Evolutionary conservation across 805 yeast genomes (phyloP).

Genomic region (Maudiozyma saulgeensis): DNA sequence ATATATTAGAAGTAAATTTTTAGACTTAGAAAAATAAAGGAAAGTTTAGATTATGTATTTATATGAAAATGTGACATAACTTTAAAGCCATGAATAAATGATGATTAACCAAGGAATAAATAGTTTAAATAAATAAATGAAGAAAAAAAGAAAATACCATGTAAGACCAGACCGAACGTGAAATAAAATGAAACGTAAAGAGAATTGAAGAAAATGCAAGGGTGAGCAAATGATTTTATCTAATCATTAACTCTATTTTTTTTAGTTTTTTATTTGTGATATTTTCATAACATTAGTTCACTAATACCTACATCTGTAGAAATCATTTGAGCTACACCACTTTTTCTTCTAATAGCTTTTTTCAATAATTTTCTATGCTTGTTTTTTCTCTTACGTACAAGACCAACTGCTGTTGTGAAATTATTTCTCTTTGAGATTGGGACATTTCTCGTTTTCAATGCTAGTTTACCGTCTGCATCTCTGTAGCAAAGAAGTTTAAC

Average conservation of each 20-base stretch:
- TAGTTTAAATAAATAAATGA: too few relatives aligned
- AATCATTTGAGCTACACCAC: conserved; percentile 28
- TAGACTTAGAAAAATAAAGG: too few relatives aligned
- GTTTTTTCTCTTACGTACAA: conserved; percentile 5
- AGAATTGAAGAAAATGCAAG: background rate
- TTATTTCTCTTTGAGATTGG: background rate
- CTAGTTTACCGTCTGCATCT: conserved; percentile 25
- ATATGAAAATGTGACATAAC: too few relatives aligned
- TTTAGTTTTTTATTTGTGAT: background rate
- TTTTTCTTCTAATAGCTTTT: conserved; percentile 24
- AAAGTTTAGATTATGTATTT: too few relatives aligned
- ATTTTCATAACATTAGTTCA: conserved; percentile 27
- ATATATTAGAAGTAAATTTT: too few relatives aligned
- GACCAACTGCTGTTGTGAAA: conserved; percentile 4
- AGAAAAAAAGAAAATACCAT: too few relatives aligned
- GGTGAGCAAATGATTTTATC: background rate
- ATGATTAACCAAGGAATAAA: too few relatives aligned
- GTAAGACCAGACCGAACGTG: too few relatives aligned
- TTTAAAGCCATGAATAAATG: too few relatives aligned
- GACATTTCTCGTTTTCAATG: conserved; percentile 15
- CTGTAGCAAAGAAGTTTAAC: conserved; percentile 24
- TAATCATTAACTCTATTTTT: background rate
- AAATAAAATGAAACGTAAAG: too few relatives aligned
- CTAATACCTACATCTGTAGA: conserved; percentile 27
- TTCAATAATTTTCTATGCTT: conserved; percentile 7